Evolutionary conservation across 768 basidiomycete genomes (phyloP), one percentile per base, ranked within the genome.

Genomic region (Calocybe gangraenosa): DNA sequence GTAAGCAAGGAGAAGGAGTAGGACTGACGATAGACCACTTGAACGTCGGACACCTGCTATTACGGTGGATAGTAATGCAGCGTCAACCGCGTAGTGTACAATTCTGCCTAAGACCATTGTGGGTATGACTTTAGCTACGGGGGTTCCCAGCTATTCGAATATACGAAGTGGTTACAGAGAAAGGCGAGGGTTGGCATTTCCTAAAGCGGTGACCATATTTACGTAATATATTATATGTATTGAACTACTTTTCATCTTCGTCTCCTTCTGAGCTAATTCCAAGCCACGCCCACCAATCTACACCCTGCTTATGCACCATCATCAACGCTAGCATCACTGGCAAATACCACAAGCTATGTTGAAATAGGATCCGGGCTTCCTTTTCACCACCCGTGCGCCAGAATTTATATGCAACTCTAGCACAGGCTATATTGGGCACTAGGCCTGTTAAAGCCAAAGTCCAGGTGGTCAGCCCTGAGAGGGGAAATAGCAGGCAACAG

Each of bases 391-490:
- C 80, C 5, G 58, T 65, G 37, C 71, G 73, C 80, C 85, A 91
- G 57, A 94, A 97, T 37, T 63, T 66, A 73, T 76, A 86, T 0
- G 93, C 87, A 1, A 83, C 79, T 11, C 75, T 63, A 0, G 78
- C 68, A 61, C 83, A 81, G 22, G 94, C 61, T 13, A 66, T 68
- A 56, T 97, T 97, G 5, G 93, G 90, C 4, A 82, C 57, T 18
- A 91, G 58, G 18, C 82, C 79, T 5, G 90, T 87, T 13, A 87
- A 47, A 1, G 90, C 89, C 58, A 97, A 97, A 17, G 75, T 63
- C 89, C 89, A 92, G 2, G 85, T 92, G n/a, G 94, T 96, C 31
- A 94, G 72, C 2, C 96, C 96, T 2, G 91, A 84, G n/a, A 91
- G 63, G 0, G 96, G 96, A 40, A 89, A 69, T 42, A 95, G 71